These are phyloP conservation scores for Gossypium raimondii DNA, from an alignment of 345 rosid species.

Conservation along the genomic window DNA sequence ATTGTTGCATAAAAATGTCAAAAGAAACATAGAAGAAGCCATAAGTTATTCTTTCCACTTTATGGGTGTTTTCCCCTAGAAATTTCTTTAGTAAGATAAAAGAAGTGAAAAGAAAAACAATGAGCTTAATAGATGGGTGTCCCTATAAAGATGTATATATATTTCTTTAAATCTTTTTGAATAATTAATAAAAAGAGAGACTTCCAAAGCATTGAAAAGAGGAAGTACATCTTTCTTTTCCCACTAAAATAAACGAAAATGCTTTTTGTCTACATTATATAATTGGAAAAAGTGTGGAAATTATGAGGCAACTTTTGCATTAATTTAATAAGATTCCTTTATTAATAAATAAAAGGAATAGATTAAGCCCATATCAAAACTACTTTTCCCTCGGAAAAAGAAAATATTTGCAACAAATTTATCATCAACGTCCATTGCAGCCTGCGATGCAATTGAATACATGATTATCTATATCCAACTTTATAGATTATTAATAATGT, in stretches of 20 bases:
- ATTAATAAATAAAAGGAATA: constrained; percentile 30
- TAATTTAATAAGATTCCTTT: constrained; percentile 41
- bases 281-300: constrained; percentile 23
- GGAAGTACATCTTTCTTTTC: constrained; percentile 47
- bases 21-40: too few relatives aligned
- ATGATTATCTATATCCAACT: constrained; percentile 12
- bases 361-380: constrained; percentile 25
- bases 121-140: not conserved
- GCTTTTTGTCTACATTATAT: constrained; percentile 41
- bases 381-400: constrained; percentile 28
- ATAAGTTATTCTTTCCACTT: too few relatives aligned
- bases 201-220: constrained; percentile 52
- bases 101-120: not conserved
- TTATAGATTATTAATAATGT: not conserved
- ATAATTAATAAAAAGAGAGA: constrained; percentile 31
- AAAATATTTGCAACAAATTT: constrained; percentile 24
- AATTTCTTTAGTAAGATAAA: not conserved
- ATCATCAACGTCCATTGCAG: constrained; percentile 40
- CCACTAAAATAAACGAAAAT: constrained; percentile 35
- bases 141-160: constrained; percentile 18
- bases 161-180: constrained; percentile 12
- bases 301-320: constrained; percentile 29
- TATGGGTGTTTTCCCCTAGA: not conserved
- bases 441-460: constrained; percentile 16
- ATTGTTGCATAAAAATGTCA: too few relatives aligned